Conservation (phyloP, 495 filamentous ascomycete genomes). For the Aspergillus baeticus region DNA sequence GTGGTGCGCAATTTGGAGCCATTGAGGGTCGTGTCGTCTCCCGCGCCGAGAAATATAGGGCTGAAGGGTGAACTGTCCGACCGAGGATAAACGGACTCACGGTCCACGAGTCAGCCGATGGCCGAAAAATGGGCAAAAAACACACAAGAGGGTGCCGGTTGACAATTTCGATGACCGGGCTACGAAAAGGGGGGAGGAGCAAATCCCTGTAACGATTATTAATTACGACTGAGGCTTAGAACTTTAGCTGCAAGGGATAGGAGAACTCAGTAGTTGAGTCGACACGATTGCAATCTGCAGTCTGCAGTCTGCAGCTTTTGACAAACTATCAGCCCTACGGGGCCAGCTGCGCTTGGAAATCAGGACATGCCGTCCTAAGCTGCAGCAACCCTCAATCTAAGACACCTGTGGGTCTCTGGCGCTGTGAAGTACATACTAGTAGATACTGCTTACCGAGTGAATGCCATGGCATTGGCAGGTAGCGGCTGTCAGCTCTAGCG, state of each 20-base stretch:
- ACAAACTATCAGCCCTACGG: slow-evolving; percentile 1
- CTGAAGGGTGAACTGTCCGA: neutral
- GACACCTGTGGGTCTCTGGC: too few relatives aligned
- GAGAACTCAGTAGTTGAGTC: neutral
- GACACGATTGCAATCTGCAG: too few relatives aligned
- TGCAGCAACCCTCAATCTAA: too few relatives aligned
- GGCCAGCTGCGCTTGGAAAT: neutral
- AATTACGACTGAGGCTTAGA: slow-evolving; percentile 5
- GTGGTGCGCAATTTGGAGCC: neutral
- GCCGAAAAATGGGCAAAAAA: neutral
- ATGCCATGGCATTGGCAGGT: too few relatives aligned
- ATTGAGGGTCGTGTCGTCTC: neutral
- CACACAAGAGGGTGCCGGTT: neutral
- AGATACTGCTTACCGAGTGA: too few relatives aligned
- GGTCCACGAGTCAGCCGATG: neutral
- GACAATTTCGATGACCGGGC: neutral
- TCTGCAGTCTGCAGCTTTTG: too few relatives aligned
- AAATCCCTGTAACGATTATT: neutral
- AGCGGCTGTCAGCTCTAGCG: too few relatives aligned
- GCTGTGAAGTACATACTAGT: too few relatives aligned
- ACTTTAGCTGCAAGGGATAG: slow-evolving; percentile 2
- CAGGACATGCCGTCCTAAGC: too few relatives aligned
- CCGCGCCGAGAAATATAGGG: slow-evolving; percentile 13
- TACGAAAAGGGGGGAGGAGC: neutral
- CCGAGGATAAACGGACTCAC: neutral